Evolutionary conservation across 768 basidiomycete species (phyloP).

Genomic region (Coprinopsis cinerea): DNA sequence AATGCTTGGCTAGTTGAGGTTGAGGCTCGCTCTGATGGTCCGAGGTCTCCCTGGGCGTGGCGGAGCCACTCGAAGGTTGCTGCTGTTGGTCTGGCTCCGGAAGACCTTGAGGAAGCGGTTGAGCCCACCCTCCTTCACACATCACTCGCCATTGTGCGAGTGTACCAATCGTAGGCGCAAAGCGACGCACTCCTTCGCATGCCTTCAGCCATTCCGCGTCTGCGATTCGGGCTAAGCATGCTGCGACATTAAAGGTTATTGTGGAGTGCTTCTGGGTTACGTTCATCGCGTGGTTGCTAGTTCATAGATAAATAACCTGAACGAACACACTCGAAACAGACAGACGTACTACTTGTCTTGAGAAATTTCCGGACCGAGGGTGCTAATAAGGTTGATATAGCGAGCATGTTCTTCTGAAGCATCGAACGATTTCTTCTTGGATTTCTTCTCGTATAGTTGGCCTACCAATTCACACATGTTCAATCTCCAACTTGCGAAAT

Average conservation of each 20-base stretch:
- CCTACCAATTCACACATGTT: constrained; percentile 48
- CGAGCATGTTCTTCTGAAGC: constrained; percentile 69
- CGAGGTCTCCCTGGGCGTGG: no score
- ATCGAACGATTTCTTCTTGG: constrained; percentile 65
- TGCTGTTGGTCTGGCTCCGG: constrained; percentile 7
- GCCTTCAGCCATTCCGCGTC: constrained; percentile 73
- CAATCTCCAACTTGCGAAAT: constrained; percentile 6
- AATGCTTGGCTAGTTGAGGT: background rate
- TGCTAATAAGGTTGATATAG: constrained; percentile 68
- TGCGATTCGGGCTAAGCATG: constrained; percentile 62
- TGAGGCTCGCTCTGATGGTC: background rate
- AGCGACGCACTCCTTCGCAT: constrained; percentile 67
- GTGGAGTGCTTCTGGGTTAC: constrained; percentile 57
- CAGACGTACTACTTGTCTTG: constrained; percentile 69
- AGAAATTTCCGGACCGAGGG: constrained; percentile 71
- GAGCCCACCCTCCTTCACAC: constrained; percentile 73
- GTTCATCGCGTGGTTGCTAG: constrained; percentile 59
- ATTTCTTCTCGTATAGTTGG: constrained; percentile 71
- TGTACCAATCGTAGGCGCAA: constrained; percentile 61
- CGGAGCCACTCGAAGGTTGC: no score
- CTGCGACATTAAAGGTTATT: constrained; percentile 57
- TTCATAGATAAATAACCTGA: background rate
- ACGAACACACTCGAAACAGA: background rate
- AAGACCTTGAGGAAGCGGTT: constrained; percentile 43
- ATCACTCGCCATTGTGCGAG: constrained; percentile 67